Conservation (phyloP, 2,329 filamentous ascomycete genomes). For the Sporothrix sp. region DNA sequence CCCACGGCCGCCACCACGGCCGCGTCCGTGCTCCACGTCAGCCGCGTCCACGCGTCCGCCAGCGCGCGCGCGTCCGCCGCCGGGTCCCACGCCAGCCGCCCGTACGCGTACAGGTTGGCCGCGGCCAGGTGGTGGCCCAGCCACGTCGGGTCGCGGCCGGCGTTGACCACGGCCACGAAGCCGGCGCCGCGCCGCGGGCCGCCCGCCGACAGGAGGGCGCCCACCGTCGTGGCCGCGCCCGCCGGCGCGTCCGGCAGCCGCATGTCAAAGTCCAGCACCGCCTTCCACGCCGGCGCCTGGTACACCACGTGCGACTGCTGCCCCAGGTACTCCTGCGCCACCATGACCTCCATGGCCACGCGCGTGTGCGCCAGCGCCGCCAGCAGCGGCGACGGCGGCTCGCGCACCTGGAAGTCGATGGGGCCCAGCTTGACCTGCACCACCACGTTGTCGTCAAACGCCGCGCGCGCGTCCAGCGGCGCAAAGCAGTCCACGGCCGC, state of each 20-base stretch:
- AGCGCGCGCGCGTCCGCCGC: neutral
- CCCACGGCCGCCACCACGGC: conserved; percentile 49
- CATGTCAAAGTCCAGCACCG: conserved; percentile 57
- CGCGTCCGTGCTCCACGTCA: conserved; percentile 50
- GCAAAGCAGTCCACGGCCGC: conserved; percentile 59
- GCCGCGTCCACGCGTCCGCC: conserved; percentile 43
- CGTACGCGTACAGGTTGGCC: conserved; percentile 63
- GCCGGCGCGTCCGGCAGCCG: too few species aligned
- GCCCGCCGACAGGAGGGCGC: too few species aligned
- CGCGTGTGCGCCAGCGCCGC: conserved; percentile 36
- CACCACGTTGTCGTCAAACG: conserved; percentile 61
- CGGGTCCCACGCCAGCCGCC: conserved; percentile 57
- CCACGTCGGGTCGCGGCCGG: conserved; percentile 57
- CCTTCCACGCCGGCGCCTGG: conserved; percentile 58
- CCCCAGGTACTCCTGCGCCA: conserved; percentile 61
- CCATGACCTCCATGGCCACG: conserved; percentile 53
- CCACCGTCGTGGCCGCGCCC: too few species aligned
- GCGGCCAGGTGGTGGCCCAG: conserved; percentile 59
- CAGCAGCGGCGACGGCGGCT: conserved; percentile 57
- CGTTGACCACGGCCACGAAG: conserved; percentile 57
- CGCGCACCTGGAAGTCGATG: conserved; percentile 65
- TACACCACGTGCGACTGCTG: conserved; percentile 63
- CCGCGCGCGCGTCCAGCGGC: conserved; percentile 53
- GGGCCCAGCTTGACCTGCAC: conserved; percentile 67
- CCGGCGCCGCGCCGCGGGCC: conserved; percentile 22